These are phyloP conservation scores for Trypanosoma congolense DNA, from an alignment of 208 protist species.

Conservation along the genomic window DNA sequence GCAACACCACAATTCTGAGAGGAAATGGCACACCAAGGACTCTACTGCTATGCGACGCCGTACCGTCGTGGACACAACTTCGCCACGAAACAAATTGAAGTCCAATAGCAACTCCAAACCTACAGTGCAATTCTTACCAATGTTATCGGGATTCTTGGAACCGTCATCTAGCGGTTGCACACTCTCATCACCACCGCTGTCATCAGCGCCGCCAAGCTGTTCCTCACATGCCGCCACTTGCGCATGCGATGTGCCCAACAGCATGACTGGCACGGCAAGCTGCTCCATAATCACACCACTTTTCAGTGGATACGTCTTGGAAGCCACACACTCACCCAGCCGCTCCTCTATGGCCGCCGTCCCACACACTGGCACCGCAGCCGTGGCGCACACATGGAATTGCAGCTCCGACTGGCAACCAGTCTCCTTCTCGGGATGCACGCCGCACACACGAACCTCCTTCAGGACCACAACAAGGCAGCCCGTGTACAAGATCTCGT, in stretches of 20 bases:
- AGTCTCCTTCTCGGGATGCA: constrained; percentile 29
- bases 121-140: background rate
- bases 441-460: constrained; percentile 41
- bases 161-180: background rate
- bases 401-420: constrained; percentile 20
- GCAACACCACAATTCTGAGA: constrained; percentile 17
- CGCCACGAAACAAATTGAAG: background rate
- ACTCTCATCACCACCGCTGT: constrained; percentile 14
- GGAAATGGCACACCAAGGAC: constrained; percentile 5
- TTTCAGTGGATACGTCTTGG: constrained; percentile 12
- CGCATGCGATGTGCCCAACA: constrained; percentile 28
- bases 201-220: background rate
- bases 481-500: constrained; percentile 62
- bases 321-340: constrained; percentile 36
- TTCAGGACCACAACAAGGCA: constrained; percentile 46
- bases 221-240: too few relatives aligned
- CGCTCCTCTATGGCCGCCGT: constrained; percentile 32
- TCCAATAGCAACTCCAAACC: constrained; percentile 9
- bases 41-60: constrained; percentile 8
- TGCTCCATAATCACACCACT: constrained; percentile 13
- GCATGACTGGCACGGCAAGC: constrained; percentile 52
- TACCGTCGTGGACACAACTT: background rate
- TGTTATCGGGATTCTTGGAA: background rate
- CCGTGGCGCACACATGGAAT: constrained; percentile 36
- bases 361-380: constrained; percentile 24